These are phyloP conservation scores for Tylopilus sp. DNA, from an alignment of 1,284 basidiomycete genomes.

Conservation along the genomic window DNA sequence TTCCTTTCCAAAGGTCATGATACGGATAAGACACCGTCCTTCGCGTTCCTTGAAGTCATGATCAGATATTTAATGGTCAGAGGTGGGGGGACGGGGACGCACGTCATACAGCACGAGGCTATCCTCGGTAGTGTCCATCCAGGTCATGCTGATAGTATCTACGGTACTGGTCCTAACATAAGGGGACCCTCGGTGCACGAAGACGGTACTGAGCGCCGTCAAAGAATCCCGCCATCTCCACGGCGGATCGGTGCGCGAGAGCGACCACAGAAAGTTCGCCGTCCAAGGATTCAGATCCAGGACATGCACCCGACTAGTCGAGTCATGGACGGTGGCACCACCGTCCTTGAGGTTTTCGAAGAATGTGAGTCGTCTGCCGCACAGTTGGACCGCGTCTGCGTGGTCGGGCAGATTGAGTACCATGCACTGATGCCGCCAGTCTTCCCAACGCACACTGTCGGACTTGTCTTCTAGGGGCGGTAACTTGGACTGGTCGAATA, in stretches of 20 bases:
- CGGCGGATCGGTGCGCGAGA: constrained; percentile 26
- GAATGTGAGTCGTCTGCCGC: constrained; percentile 33
- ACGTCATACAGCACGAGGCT: constrained; percentile 33
- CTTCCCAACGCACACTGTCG: constrained; percentile 29
- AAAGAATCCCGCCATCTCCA: constrained; percentile 32
- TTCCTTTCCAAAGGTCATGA: constrained; percentile 34
- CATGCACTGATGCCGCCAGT: constrained; percentile 34
- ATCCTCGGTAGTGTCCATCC: constrained; percentile 36
- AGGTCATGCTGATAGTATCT: constrained; percentile 28
- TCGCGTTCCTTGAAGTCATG: constrained; percentile 27
- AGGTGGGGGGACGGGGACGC: constrained; percentile 7
- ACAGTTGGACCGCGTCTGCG: constrained; percentile 31
- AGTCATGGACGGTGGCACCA: constrained; percentile 7
- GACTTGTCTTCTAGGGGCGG: constrained; percentile 15
- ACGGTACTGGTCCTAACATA: constrained; percentile 35
- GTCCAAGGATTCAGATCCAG: constrained; percentile 32
- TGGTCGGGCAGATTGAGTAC: constrained; percentile 34
- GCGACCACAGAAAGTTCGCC: constrained; percentile 27
- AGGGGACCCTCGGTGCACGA: constrained; percentile 20
- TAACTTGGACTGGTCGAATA: constrained; percentile 29
- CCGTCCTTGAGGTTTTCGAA: constrained; percentile 27
- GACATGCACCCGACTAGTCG: constrained; percentile 29
- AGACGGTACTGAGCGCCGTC: constrained; percentile 30
- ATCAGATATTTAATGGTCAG: constrained; percentile 5
- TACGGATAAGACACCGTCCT: constrained; percentile 34